A percentile compares a stretch with the other conserved stretches of the same genome.
phyloP scores from a whole-genome alignment of 2,329 filamentous ascomycete species.

The Colletotrichum sp. region DNA sequence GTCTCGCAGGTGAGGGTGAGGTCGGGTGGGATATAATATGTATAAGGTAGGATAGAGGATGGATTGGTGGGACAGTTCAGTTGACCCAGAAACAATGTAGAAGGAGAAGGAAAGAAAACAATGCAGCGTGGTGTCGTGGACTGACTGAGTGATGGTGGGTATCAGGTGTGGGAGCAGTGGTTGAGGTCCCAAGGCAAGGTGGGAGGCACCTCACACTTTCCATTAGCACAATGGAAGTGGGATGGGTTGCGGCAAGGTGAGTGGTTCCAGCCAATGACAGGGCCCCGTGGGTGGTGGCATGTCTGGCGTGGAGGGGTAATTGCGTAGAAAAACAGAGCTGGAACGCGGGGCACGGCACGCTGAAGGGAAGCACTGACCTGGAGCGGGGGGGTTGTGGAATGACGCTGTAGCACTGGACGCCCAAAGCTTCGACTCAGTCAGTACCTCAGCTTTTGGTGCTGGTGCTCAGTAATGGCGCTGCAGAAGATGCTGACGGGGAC shows the following conservation, averaged over 20 bases:
- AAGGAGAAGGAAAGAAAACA: neutral
- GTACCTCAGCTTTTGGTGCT: neutral
- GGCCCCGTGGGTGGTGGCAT: neutral
- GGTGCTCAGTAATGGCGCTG: neutral
- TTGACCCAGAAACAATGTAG: neutral
- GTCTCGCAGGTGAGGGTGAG: neutral
- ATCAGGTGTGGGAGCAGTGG: neutral
- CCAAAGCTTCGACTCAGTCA: neutral
- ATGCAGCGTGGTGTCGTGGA: neutral
- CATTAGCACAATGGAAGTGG: neutral
- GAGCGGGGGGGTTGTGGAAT: neutral
- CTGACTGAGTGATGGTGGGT: neutral
- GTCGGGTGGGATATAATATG: neutral
- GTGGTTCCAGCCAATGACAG: neutral
- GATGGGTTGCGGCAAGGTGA: neutral
- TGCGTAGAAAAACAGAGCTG: neutral
- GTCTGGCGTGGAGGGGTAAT: conserved; percentile 21
- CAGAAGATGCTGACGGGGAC: neutral
- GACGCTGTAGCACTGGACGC: neutral
- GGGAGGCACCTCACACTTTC: neutral
- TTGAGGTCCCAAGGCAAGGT: neutral
- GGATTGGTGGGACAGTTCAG: neutral
- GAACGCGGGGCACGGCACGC: conserved; percentile 9
- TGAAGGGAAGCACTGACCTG: conserved; percentile 8
- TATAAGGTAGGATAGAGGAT: neutral